A percentile compares a stretch with the other conserved stretches of the same genome.
Evolutionary conservation across 1,284 basidiomycete genomes (phyloP).

Genomic region (Irpex sp.): DNA sequence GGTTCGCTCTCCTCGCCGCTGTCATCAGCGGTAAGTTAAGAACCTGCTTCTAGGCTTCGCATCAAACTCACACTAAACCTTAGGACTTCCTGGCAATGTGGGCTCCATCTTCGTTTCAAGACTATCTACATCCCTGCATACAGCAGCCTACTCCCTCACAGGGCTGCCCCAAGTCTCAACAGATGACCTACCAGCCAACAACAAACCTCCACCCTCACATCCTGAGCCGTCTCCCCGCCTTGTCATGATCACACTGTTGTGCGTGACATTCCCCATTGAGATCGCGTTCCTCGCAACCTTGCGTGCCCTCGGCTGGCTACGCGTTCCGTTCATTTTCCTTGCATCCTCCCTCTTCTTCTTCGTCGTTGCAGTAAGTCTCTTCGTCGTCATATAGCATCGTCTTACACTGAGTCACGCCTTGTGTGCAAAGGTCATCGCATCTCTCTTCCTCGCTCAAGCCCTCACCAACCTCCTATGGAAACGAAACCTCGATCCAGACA

Average conservation of each 20-base stretch:
- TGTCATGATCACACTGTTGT: constrained; percentile 65
- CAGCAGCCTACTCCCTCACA: constrained; percentile 34
- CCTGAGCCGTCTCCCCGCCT: constrained; percentile 43
- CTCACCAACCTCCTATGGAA: constrained; percentile 85
- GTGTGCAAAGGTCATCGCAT: constrained; percentile 59
- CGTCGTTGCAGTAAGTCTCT: constrained; percentile 62
- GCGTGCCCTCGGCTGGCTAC: constrained; percentile 70
- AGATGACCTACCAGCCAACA: constrained; percentile 13
- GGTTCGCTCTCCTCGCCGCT: constrained; percentile 85
- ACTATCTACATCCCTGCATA: constrained; percentile 83
- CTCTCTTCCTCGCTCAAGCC: constrained; percentile 63
- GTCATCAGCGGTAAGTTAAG: constrained; percentile 72
- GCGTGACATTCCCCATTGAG: constrained; percentile 76
- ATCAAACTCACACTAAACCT: not conserved
- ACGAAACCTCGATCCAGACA: constrained; percentile 83
- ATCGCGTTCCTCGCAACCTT: constrained; percentile 69
- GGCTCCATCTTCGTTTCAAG: constrained; percentile 92
- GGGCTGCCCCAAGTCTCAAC: constrained; percentile 15
- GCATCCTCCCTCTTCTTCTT: constrained; percentile 67
- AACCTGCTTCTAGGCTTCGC: constrained; percentile 16
- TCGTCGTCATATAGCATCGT: not conserved
- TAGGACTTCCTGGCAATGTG: constrained; percentile 72
- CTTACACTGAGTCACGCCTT: not conserved
- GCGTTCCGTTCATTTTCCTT: constrained; percentile 64
- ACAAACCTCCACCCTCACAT: constrained; percentile 9